phyloP scores from a whole-genome alignment of 306 rosid species.

The Fagus sylvatica region DNA sequence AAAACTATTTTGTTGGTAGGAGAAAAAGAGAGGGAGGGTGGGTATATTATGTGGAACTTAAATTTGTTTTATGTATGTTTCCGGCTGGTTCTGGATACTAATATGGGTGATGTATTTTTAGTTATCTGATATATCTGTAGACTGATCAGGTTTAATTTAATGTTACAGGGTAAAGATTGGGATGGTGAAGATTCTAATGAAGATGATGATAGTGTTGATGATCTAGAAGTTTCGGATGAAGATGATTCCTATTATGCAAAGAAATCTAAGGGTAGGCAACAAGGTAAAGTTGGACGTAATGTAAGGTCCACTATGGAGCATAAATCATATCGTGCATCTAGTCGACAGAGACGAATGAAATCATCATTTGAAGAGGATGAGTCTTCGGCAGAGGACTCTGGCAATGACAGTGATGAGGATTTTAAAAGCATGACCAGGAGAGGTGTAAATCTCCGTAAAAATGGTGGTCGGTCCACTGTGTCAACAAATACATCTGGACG shows the following conservation, averaged over 20 bases:
- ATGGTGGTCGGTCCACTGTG: conserved; percentile 49
- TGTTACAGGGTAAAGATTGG: conserved; percentile 83
- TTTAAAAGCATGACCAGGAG: conserved; percentile 59
- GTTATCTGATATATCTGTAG: conserved; percentile 21
- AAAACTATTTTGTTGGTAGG: too few relatives aligned
- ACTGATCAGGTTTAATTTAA: conserved; percentile 30
- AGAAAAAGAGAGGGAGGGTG: neutral
- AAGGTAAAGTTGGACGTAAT: conserved; percentile 53
- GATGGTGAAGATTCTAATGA: conserved; percentile 80
- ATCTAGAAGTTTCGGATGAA: conserved; percentile 70
- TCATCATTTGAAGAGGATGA: conserved; percentile 80
- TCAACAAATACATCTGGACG: conserved; percentile 45
- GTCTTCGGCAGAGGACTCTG: conserved; percentile 75
- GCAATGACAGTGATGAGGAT: conserved; percentile 68
- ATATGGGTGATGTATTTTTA: conserved; percentile 1
- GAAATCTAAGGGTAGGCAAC: conserved; percentile 60
- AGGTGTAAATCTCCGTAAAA: conserved; percentile 60
- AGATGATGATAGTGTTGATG: conserved; percentile 68
- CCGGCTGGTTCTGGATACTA: conserved; percentile 17
- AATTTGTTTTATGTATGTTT: conserved; percentile 6
- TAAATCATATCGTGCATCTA: conserved; percentile 49
- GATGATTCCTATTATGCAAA: conserved; percentile 69
- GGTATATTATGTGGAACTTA: conserved; percentile 17
- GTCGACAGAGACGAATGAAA: conserved; percentile 70
- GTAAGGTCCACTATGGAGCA: conserved; percentile 60